Evolutionary conservation across 208 protist species (phyloP).

Genomic region (Acanthamoeba rhysodes): DNA sequence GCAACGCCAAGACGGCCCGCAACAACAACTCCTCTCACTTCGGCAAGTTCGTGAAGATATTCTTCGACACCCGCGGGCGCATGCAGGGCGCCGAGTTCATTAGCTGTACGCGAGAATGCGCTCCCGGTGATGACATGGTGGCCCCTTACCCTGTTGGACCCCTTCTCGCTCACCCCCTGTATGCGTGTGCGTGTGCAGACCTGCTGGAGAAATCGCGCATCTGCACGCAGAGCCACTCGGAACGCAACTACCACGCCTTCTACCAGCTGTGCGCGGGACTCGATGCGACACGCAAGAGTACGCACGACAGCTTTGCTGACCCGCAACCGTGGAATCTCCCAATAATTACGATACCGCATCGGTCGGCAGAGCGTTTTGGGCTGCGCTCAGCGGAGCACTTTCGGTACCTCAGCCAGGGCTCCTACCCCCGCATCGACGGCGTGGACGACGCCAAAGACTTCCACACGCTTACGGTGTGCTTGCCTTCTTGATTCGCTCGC

Average conservation of each 20-base stretch:
- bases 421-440: constrained; percentile 80
- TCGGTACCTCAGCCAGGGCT: constrained; percentile 90
- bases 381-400: constrained; percentile 77
- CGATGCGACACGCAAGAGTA: neutral
- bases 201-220: constrained; percentile 86
- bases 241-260: constrained; percentile 92
- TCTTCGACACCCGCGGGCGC: constrained; percentile 80
- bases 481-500: neutral
- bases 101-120: neutral
- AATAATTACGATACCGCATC: neutral
- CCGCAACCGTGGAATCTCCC: neutral
- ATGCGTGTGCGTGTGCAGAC: neutral
- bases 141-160: no score
- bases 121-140: neutral
- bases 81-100: constrained; percentile 82
- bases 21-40: constrained; percentile 91
- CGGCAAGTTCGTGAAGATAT: constrained; percentile 88
- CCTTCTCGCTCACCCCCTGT: no score
- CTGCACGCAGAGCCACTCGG: constrained; percentile 80
- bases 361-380: neutral
- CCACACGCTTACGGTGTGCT: neutral
- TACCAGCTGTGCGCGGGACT: constrained; percentile 83
- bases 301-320: neutral
- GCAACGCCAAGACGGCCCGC: constrained; percentile 87
- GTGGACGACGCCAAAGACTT: constrained; percentile 92